phyloP scores from a whole-genome alignment of 2,329 filamentous ascomycete genomes.

The Fusarium albosuccineum region DNA sequence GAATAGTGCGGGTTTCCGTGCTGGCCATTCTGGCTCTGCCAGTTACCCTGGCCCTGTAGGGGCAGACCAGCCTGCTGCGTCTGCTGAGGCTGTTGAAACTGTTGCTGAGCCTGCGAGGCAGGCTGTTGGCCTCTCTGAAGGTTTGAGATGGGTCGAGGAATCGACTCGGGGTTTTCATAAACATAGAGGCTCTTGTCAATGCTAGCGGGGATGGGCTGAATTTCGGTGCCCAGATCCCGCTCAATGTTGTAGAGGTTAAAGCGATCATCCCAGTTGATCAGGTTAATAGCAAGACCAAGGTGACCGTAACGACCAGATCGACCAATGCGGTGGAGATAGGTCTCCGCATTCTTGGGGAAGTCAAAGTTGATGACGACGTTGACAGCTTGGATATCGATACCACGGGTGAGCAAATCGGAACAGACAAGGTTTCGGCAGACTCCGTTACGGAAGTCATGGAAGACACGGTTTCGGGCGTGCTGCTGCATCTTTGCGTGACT shows the following conservation, averaged over 20 bases:
- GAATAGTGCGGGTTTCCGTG: conserved; percentile 53
- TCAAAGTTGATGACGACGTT: conserved; percentile 99
- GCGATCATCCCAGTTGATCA: conserved; percentile 99
- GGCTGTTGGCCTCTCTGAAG: conserved; percentile 52
- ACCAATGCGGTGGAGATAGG: conserved; percentile 97
- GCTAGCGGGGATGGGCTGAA: conserved; percentile 91
- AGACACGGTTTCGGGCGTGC: conserved; percentile 95
- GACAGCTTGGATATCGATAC: conserved; percentile 99
- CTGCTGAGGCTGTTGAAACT: conserved; percentile 48
- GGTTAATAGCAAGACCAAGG: conserved; percentile 95
- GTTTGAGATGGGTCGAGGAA: conserved; percentile 81
- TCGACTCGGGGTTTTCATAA: conserved; percentile 95
- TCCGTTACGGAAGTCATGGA: conserved; percentile 98
- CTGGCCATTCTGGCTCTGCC: conserved; percentile 55
- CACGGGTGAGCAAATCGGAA: conserved; percentile 95
- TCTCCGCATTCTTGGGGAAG: conserved; percentile 99
- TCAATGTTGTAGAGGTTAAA: conserved; percentile 99
- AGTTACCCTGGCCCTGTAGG: conserved; percentile 54
- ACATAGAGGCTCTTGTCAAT: conserved; percentile 99
- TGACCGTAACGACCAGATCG: conserved; percentile 97
- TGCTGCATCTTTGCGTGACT: conserved; percentile 99
- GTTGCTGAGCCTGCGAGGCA: conserved; percentile 48
- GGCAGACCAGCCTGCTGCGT: conserved; percentile 48
- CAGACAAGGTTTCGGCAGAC: conserved; percentile 98
- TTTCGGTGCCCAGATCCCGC: conserved; percentile 96